These are phyloP conservation scores for Leccinum pachyderme DNA, from an alignment of 1,284 basidiomycete species.

Conservation along the genomic window DNA sequence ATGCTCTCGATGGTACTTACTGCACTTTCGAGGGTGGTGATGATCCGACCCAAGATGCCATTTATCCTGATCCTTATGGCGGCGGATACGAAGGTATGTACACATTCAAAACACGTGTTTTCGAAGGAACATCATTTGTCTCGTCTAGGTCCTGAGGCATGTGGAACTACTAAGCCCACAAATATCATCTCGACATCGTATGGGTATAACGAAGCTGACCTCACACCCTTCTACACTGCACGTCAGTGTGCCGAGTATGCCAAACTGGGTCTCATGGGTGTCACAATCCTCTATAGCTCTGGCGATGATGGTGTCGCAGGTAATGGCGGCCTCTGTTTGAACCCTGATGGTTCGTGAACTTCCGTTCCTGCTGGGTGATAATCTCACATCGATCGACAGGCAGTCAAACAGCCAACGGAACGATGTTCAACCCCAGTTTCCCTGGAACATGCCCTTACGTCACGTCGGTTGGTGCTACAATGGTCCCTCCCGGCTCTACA, in stretches of 20 bases:
- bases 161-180: conserved; percentile 38
- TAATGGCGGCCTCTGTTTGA: conserved; percentile 33
- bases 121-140: not conserved
- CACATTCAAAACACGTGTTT: not conserved
- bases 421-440: conserved; percentile 48
- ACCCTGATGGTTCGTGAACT: conserved; percentile 12
- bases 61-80: conserved; percentile 42
- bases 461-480: conserved; percentile 57
- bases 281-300: conserved; percentile 40
- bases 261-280: conserved; percentile 44
- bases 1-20: conserved; percentile 46
- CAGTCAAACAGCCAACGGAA: conserved; percentile 24
- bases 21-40: conserved; percentile 50
- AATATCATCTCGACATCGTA: conserved; percentile 48
- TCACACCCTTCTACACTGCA: conserved; percentile 39
- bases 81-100: conserved; percentile 36
- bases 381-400: conserved; percentile 13
- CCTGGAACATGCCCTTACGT: conserved; percentile 57
- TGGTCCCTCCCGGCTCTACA: conserved; percentile 41
- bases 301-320: conserved; percentile 43
- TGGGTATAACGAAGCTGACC: conserved; percentile 39
- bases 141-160: conserved; percentile 33
- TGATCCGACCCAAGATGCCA: conserved; percentile 37
- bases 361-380: not conserved
- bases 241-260: conserved; percentile 49